Evolutionary conservation across 805 yeast genomes (phyloP), one percentile per base, ranked within the genome.

Genomic region (Metschnikowia gelsemii): DNA sequence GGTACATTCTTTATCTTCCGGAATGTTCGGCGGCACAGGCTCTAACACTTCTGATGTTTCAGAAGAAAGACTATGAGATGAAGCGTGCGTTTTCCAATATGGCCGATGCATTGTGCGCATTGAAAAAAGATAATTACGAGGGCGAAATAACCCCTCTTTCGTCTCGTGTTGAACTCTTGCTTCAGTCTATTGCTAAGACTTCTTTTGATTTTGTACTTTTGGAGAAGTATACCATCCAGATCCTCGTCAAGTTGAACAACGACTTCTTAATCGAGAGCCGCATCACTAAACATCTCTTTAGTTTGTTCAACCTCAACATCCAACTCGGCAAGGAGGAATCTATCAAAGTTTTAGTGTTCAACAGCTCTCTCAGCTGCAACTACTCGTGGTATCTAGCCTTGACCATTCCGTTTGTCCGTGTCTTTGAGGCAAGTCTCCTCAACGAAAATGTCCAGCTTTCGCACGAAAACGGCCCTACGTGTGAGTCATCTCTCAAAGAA

Each of bases 151-250:
- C 52, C n/a, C 42, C 49, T 12, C 32, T 49, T 14, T 20, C 31
- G 5, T 43, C 51, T 18, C 47, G 48, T 5, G 43, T 33, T 3
- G 50, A 51, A 26, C 46, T 56, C 17, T 45, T 69, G 5, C 28
- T 69, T n/a, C 68, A 62, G 42, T 37, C 58, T 2, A 49, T 68
- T 8, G 56, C 63, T 3, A 67, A 65, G 43, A 62, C 63, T 3
- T 58, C 70, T 0, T 62, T 62, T 32, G 75, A 70, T 42, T 70
- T 53, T 40, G 57, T 65, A 35, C 49, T 69, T 17, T 55, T 70
- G 40, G 75, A 70, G 34, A 64, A 58, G 36, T 70, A 70, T 45
- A 59, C 55, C 35, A 56, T 70, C 20, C 70, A 70, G 26, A 62
- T 68, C 11, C 49, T 67, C 26, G 45, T 60, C 12, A 68, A 68